phyloP scores from a whole-genome alignment of 116 monocot species.

The Dioscorea cayenensis region DNA sequence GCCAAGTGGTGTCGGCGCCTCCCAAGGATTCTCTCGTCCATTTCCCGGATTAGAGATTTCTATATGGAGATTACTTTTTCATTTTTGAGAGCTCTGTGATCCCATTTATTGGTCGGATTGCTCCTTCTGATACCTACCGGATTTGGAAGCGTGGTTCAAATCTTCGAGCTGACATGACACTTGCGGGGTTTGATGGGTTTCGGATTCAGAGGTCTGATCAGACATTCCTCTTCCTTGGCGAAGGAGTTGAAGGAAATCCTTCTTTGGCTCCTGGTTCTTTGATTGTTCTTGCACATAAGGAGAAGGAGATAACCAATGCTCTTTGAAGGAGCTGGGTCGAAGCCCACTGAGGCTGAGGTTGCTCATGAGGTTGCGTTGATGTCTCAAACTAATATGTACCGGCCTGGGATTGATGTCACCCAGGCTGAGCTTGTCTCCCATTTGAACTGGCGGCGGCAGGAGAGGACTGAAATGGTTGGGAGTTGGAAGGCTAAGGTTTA shows the following conservation, averaged over 20 bases:
- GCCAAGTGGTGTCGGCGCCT: slow-evolving; percentile 85
- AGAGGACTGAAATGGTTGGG: slow-evolving; percentile 57
- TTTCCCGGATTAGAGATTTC: slow-evolving; percentile 59
- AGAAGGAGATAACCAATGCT: slow-evolving; percentile 78
- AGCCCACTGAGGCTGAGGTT: slow-evolving; percentile 73
- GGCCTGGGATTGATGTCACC: slow-evolving; percentile 80
- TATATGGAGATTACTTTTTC: slow-evolving; percentile 91
- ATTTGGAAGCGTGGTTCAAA: slow-evolving; percentile 89
- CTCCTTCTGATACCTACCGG: slow-evolving; percentile 73
- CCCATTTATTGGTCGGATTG: slow-evolving; percentile 72
- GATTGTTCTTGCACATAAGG: slow-evolving; percentile 63
- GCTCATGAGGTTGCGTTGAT: slow-evolving; percentile 70
- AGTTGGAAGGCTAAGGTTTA: slow-evolving; percentile 74
- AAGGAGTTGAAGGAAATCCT: slow-evolving; percentile 29
- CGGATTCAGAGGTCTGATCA: slow-evolving; percentile 89
- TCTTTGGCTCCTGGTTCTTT: slow-evolving; percentile 51
- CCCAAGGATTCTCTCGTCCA: slow-evolving; percentile 72
- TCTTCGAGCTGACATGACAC: slow-evolving; percentile 88
- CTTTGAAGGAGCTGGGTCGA: slow-evolving; percentile 72
- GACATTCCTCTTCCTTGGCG: slow-evolving; percentile 84
- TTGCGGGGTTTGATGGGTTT: slow-evolving; percentile 90
- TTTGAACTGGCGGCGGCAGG: slow-evolving; percentile 76
- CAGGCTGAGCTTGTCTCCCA: slow-evolving; percentile 71
- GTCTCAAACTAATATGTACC: slow-evolving; percentile 83
- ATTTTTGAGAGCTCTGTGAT: slow-evolving; percentile 86